Conservation (phyloP, 345 rosid species). For the Sonneratia alba region DNA sequence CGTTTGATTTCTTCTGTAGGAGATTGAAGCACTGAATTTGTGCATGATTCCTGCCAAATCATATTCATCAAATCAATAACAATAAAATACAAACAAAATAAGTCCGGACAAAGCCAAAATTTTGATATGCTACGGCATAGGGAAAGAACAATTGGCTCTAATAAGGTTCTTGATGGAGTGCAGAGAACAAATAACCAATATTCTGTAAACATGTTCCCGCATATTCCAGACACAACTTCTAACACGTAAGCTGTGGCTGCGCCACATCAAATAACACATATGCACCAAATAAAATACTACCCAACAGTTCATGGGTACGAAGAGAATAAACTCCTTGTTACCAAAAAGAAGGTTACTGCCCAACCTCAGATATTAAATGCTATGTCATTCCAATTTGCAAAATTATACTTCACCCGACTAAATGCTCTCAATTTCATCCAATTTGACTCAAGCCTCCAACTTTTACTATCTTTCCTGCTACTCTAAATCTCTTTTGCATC, state of each 20-base stretch:
- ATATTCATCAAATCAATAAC: conserved; percentile 5
- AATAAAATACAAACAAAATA: conserved; percentile 3
- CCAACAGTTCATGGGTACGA: no score
- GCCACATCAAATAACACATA: background rate
- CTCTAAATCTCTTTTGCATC: background rate
- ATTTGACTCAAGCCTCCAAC: background rate
- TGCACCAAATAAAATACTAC: background rate
- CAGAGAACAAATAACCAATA: no score
- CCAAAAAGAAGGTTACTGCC: background rate
- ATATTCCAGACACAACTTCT: background rate
- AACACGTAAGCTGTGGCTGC: background rate
- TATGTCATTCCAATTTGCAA: background rate
- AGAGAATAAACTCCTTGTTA: no score
- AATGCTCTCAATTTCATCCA: background rate
- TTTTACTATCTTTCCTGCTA: background rate
- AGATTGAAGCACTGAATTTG: conserved; percentile 25
- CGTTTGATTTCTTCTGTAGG: conserved; percentile 17
- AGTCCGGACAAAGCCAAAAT: background rate
- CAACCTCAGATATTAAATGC: background rate
- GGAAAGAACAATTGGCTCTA: background rate
- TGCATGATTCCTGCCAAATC: conserved; percentile 41
- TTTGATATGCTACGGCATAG: conserved; percentile 4
- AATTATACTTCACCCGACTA: background rate
- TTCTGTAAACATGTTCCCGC: background rate
- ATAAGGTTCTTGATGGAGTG: background rate